These are phyloP conservation scores for Pseudozyma sp. DNA, from an alignment of 1,284 basidiomycete genomes.

Conservation along the genomic window DNA sequence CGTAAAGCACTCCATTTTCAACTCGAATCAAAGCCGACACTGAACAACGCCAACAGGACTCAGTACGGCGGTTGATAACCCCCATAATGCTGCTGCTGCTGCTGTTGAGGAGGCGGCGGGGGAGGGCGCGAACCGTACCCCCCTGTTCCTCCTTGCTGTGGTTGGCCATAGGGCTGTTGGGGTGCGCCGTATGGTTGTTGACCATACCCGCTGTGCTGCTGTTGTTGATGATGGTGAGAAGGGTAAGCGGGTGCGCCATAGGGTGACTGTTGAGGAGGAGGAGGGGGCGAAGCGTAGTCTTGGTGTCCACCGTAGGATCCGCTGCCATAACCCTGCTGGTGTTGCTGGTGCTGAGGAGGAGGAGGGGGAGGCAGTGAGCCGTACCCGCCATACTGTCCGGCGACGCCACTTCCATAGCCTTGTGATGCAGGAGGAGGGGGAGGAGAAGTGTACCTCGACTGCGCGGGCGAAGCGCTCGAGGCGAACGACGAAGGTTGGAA, in stretches of 20 bases:
- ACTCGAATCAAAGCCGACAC: background rate
- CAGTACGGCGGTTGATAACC: constrained; percentile 30
- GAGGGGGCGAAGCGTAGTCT: constrained; percentile 15
- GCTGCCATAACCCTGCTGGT: constrained; percentile 19
- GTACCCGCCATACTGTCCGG: constrained; percentile 11
- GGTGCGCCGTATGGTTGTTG: constrained; percentile 1
- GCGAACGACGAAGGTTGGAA: constrained; percentile 26
- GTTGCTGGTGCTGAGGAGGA: constrained; percentile 22
- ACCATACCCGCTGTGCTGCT: constrained; percentile 6
- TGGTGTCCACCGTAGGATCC: constrained; percentile 9
- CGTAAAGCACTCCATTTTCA: background rate
- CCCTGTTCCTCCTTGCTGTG: constrained; percentile 18
- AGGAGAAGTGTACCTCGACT: constrained; percentile 29
- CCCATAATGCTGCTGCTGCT: constrained; percentile 16
- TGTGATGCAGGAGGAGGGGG: constrained; percentile 11
- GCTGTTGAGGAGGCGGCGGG: constrained; percentile 15
- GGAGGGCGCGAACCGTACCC: background rate
- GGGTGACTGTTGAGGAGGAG: constrained; percentile 4
- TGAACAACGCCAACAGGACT: background rate
- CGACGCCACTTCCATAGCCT: background rate
- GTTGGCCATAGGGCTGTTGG: constrained; percentile 9
- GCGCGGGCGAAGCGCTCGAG: constrained; percentile 10
- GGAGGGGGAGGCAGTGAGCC: constrained; percentile 14
- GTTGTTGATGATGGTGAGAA: constrained; percentile 13
- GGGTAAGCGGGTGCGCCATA: constrained; percentile 14